These are phyloP conservation scores for Corynespora cassiicola DNA, from an alignment of 2,329 filamentous ascomycete genomes.

Conservation along the genomic window DNA sequence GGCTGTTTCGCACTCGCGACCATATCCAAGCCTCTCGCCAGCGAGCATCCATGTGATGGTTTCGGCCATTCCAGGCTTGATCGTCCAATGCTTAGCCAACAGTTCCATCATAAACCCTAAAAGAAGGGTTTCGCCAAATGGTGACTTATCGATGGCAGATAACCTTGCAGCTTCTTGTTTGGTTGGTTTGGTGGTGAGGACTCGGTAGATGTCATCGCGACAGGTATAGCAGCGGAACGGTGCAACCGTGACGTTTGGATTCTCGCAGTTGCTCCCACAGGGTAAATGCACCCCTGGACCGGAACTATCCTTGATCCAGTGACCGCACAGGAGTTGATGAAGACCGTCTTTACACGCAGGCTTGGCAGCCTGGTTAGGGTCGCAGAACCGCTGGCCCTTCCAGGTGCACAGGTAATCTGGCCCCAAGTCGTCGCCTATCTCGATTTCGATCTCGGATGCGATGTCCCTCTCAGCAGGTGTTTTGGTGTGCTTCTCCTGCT, in stretches of 20 bases:
- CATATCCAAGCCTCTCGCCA: not conserved
- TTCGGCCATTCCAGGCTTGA: slow-evolving; percentile 10
- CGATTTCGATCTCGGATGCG: slow-evolving; percentile 12
- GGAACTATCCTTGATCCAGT: slow-evolving; percentile 10
- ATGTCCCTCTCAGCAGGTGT: not conserved
- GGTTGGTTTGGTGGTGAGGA: slow-evolving; percentile 8
- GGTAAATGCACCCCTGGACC: slow-evolving; percentile 1
- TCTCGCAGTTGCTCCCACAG: slow-evolving; percentile 19
- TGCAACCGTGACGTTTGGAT: not conserved
- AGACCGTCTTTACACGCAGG: slow-evolving; percentile 5
- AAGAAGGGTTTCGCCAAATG: no score
- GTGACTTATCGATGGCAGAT: not conserved
- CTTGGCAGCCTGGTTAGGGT: slow-evolving; percentile 1
- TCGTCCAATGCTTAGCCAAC: slow-evolving; percentile 1
- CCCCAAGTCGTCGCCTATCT: slow-evolving; percentile 13
- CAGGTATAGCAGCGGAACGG: slow-evolving; percentile 19
- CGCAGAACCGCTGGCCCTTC: slow-evolving; percentile 8
- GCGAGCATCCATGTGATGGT: slow-evolving; percentile 7
- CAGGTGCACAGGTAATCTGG: slow-evolving; percentile 21
- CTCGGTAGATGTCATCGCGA: slow-evolving; percentile 1
- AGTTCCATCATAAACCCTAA: slow-evolving; percentile 7
- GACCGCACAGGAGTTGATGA: slow-evolving; percentile 20
- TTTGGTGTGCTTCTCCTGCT: not conserved
- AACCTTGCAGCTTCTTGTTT: slow-evolving; percentile 1
- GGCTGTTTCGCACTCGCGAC: slow-evolving; percentile 11